Evolutionary conservation across 1,284 basidiomycete genomes (phyloP), one percentile per base, ranked within the genome.

Genomic region (Heterobasidion occidentale): DNA sequence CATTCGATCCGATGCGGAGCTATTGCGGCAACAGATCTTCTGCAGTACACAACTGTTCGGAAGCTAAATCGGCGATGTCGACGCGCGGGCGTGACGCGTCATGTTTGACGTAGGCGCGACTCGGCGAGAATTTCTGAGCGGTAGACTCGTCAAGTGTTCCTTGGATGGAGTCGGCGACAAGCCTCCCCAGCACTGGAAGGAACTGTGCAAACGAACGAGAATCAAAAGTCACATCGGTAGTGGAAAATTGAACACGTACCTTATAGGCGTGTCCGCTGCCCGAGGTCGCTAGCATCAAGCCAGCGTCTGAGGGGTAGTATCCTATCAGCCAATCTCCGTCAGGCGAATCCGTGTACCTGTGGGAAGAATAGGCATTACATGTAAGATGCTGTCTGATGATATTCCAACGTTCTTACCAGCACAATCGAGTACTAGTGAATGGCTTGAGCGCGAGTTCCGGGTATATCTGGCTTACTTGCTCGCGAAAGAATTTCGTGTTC

Each of bases 201-300:
- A 95, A 95, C 86, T 91, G 34, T 12, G 12, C 33, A 44, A 42
- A 38, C 19, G 19, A 5, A 49, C 42, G 9, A n/a, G n/a, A 15
- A 20, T 49, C 17, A 42, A 33, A 36, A 35, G 35, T 45, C 2
- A 19, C 45, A 6, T n/a, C 11, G 19, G 19, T 20, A 34, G 20
- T 34, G 12, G 17, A 35, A 12, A 11, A 35, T 17, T 51, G 38
- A 19, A 2, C 19, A 2, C 35, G 33, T 34, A 84, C 89, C 77
- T 92, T 94, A 75, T 83, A 93, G 0, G 83, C 90, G 69, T 94
- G 91, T 0, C 90, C 91, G 61, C 84, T 88, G 7, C 86, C 91
- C 14, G 79, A 86, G 0, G 89, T 91, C 6, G 89, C 90, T 17
- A 93, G 68, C 53, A 90, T 66, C 15, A 94, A 63, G 1, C 77